phyloP scores from a whole-genome alignment of 148 eudicot genomes.

The Rhododendron ferrugineum region DNA sequence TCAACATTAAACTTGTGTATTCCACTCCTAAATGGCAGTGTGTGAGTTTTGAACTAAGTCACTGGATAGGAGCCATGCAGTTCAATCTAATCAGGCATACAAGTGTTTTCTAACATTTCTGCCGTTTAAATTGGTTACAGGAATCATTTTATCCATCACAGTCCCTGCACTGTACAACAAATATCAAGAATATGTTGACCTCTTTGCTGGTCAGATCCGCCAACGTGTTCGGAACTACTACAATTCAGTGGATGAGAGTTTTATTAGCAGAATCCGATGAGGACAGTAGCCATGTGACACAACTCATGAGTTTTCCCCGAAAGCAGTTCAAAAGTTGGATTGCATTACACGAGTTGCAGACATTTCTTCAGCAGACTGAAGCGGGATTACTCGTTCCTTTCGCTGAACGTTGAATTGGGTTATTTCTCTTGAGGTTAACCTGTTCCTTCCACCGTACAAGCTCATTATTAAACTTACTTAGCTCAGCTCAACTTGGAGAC shows the following conservation, averaged over 20 bases:
- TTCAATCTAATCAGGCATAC: neutral
- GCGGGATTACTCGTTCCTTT: neutral
- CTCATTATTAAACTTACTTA: neutral
- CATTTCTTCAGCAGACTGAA: neutral
- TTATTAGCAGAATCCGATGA: slow-evolving; percentile 47
- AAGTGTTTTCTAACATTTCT: slow-evolving; percentile 1
- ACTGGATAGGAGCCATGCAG: neutral
- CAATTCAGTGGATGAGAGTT: slow-evolving; percentile 61
- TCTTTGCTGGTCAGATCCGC: slow-evolving; percentile 49
- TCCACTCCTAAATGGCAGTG: neutral
- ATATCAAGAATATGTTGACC: slow-evolving; percentile 50
- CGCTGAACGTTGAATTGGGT: neutral
- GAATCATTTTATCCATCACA: slow-evolving; percentile 56
- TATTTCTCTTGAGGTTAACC: neutral
- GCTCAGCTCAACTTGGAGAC: neutral
- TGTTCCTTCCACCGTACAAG: neutral
- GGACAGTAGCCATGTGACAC: slow-evolving; percentile 35
- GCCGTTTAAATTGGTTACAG: slow-evolving; percentile 25
- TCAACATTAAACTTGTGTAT: neutral
- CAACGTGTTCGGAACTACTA: slow-evolving; percentile 50
- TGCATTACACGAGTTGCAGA: neutral
- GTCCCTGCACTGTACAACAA: slow-evolving; percentile 71
- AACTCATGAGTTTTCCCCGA: slow-evolving; percentile 15
- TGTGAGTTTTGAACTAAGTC: neutral
- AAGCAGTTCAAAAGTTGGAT: neutral